A percentile compares a stretch with the other conserved stretches of the same genome.
phyloP scores from a whole-genome alignment of 1,284 basidiomycete species.

The Melampsora larici-populina region DNA sequence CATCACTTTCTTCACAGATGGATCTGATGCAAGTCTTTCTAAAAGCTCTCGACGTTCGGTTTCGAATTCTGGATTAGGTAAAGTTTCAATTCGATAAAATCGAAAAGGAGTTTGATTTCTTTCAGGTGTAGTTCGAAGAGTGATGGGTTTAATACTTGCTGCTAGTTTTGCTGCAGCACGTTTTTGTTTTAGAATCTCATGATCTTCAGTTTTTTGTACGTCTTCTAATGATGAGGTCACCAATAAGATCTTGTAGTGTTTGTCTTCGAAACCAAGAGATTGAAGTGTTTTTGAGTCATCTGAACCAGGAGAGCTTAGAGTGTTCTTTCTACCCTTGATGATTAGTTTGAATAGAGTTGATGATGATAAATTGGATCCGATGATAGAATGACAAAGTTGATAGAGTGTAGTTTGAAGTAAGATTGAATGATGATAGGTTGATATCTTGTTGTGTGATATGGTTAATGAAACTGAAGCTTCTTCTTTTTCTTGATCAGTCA shows the following conservation, averaged over 20 bases:
- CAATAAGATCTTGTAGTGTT: background rate
- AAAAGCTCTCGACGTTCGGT: constrained; percentile 3
- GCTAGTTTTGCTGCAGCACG: constrained; percentile 10
- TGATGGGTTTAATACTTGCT: constrained; percentile 6
- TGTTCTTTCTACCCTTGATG: background rate
- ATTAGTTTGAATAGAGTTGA: constrained; percentile 15
- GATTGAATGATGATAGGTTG: background rate
- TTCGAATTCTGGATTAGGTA: constrained; percentile 16
- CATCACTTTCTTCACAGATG: constrained; percentile 19
- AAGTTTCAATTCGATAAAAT: background rate
- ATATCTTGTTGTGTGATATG: too few relatives aligned
- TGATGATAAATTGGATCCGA: background rate
- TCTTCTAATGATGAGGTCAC: background rate
- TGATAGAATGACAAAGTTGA: constrained; percentile 17
- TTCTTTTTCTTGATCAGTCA: too few relatives aligned
- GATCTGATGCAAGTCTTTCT: constrained; percentile 6
- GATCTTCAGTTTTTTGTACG: background rate
- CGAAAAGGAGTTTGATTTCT: background rate
- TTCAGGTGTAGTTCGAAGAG: background rate
- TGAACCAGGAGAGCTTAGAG: constrained; percentile 5
- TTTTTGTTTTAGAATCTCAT: background rate
- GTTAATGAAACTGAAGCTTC: too few relatives aligned
- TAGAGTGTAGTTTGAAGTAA: background rate
- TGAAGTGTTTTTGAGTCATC: background rate
- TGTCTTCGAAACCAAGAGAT: constrained; percentile 6